Evolutionary conservation across 352 stramenopile species (phyloP).

Genomic region (Pythium folliculosum): DNA sequence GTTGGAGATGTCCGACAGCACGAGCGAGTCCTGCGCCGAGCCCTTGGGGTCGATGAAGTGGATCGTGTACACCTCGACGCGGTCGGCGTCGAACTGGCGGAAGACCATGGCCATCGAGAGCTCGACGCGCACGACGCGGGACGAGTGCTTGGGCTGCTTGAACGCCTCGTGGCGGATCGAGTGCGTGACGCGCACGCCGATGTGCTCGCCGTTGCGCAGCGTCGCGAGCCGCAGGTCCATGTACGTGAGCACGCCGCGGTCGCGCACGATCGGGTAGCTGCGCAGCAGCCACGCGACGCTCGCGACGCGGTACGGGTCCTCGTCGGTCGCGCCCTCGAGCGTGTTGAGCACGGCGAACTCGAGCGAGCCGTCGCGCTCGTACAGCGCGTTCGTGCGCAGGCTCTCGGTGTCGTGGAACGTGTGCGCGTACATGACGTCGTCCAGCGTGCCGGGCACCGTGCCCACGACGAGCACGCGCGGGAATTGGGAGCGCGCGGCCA

Average conservation of each 20-base stretch:
- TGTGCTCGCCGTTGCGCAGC: slow-evolving; percentile 37
- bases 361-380: slow-evolving; percentile 40
- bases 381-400: slow-evolving; percentile 37
- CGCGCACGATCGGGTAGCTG: slow-evolving; percentile 14
- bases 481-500: neutral
- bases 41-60: slow-evolving; percentile 31
- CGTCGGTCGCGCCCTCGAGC: slow-evolving; percentile 33
- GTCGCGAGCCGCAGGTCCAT: slow-evolving; percentile 19
- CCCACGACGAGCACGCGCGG: slow-evolving; percentile 41
- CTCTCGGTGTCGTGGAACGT: slow-evolving; percentile 37
- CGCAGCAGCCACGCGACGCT: slow-evolving; percentile 48
- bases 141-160: slow-evolving; percentile 26
- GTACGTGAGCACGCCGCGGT: slow-evolving; percentile 27
- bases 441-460: slow-evolving; percentile 40
- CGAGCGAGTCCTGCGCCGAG: neutral
- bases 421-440: slow-evolving; percentile 57
- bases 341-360: slow-evolving; percentile 43
- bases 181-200: slow-evolving; percentile 51
- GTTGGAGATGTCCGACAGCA: slow-evolving; percentile 7
- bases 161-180: slow-evolving; percentile 51
- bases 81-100: slow-evolving; percentile 39
- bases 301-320: slow-evolving; percentile 51
- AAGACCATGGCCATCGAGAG: slow-evolving; percentile 45
- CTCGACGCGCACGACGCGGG: slow-evolving; percentile 40
- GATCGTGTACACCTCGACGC: slow-evolving; percentile 53